These are phyloP conservation scores for Backusella australiensis DNA, from an alignment of 192 early-diverging fungal species.

Conservation along the genomic window DNA sequence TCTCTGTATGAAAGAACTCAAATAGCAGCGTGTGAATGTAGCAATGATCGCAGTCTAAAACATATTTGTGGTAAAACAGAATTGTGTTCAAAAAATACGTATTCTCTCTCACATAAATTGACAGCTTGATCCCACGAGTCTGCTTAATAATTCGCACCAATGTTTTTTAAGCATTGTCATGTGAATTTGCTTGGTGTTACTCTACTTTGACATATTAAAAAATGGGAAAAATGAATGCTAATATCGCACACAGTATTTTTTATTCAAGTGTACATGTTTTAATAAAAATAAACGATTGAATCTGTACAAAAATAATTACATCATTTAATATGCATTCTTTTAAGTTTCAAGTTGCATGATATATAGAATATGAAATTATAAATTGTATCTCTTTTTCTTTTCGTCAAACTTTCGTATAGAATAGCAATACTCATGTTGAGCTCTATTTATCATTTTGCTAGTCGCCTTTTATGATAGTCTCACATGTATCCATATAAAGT, in stretches of 20 bases:
- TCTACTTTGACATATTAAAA: background rate
- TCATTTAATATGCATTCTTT: no score
- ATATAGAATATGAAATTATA: background rate
- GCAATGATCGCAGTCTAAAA: background rate
- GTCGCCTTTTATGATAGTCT: background rate
- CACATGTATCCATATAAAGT: background rate
- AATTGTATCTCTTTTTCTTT: background rate
- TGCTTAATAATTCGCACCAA: slow-evolving; percentile 3
- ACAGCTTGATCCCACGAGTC: background rate
- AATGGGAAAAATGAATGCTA: background rate
- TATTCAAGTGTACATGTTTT: background rate
- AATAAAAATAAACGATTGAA: background rate
- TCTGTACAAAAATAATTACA: background rate
- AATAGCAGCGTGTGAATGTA: background rate
- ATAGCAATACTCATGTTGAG: background rate
- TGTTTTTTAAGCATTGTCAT: background rate
- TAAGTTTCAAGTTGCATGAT: background rate
- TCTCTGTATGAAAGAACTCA: background rate
- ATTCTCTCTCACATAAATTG: background rate
- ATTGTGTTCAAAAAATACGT: background rate
- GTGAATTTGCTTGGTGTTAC: background rate
- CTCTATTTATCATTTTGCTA: background rate
- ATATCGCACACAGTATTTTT: background rate
- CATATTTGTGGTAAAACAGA: background rate
- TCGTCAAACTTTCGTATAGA: background rate